Evolutionary conservation across 2,329 filamentous ascomycete genomes (phyloP).

Genomic region (Clonostachys rosea): DNA sequence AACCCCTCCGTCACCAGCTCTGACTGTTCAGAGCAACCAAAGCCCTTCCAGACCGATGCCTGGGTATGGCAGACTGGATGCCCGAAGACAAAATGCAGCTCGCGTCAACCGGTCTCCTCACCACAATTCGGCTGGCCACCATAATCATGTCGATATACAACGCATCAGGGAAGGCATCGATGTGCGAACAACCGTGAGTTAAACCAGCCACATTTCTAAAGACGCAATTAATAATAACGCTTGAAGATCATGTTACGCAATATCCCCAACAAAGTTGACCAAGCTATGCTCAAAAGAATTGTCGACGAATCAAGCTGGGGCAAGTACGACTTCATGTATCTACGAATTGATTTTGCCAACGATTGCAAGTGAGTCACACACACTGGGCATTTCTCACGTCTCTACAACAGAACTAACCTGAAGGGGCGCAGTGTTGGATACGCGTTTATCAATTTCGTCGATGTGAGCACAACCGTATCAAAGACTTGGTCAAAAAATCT

Average conservation of each 20-base stretch:
- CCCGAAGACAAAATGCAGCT: constrained; percentile 43
- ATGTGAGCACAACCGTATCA: constrained; percentile 47
- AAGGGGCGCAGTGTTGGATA: constrained; percentile 71
- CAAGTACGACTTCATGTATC: constrained; percentile 91
- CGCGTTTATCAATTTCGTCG: constrained; percentile 92
- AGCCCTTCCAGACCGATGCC: constrained; percentile 30
- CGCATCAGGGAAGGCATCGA: constrained; percentile 63
- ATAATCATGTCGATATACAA: constrained; percentile 58
- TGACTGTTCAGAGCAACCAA: constrained; percentile 27
- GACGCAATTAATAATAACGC: constrained; percentile 5
- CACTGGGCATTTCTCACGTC: constrained; percentile 12
- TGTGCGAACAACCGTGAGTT: constrained; percentile 68
- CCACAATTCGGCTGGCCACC: constrained; percentile 43
- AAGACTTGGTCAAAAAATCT: neutral
- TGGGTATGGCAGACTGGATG: constrained; percentile 24
- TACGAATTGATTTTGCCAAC: constrained; percentile 84
- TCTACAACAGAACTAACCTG: too few relatives aligned
- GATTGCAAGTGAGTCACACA: constrained; percentile 67
- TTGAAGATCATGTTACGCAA: constrained; percentile 86
- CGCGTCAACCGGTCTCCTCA: constrained; percentile 39
- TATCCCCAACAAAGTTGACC: constrained; percentile 85
- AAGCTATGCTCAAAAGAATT: constrained; percentile 71
- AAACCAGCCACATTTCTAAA: neutral
- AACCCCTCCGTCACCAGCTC: constrained; percentile 23
- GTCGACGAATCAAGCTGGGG: constrained; percentile 76